Base-by-base conservation (phyloP, 148 eudicot genomes). In the Spergularia bocconei region DNA sequence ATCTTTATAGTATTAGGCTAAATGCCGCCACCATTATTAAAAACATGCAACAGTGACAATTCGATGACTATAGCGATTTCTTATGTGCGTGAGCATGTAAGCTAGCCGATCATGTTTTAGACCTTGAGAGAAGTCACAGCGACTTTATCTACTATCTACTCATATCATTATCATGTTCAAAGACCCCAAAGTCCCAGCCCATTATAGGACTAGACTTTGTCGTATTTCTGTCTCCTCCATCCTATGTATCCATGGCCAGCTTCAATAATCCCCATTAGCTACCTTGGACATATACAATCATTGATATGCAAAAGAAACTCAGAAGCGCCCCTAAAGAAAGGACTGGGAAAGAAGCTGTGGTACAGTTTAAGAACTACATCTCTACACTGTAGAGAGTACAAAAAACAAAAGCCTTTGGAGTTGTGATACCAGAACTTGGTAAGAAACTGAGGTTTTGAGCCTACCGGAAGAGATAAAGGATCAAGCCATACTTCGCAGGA, bases 401-500 rank as follows among this genome's bases (percentile, higher is more conserved):
- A n/a, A n/a, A n/a, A n/a, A n/a, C n/a, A n/a, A n/a, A n/a, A n/a
- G n/a, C n/a, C n/a, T n/a, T n/a, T n/a, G n/a, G n/a, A n/a, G n/a
- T n/a, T n/a, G n/a, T n/a, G n/a, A n/a, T n/a, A n/a, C n/a, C n/a
- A n/a, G n/a, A n/a, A n/a, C n/a, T n/a, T n/a, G n/a, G n/a, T n/a
- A n/a, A n/a, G n/a, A n/a, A n/a, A n/a, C n/a, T n/a, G n/a, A n/a
- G n/a, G n/a, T n/a, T n/a, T n/a, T 29, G 7, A 53, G 67, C 16
- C 70, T 14, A 69, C 51, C 62, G 16, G 60, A 63, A 4, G 52
- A 60, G 74, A 51, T 51, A 75, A 79, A 71, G 69, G 65, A 74
- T 44, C 66, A 39, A 78, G 66, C 13, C 86, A 83, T 92, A 95
- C 98, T 92, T 95, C 55, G 98, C 98, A 16, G 98, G 98, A 84